phyloP scores from a whole-genome alignment of 1,284 basidiomycete species.

The Neonothopanus nambi region DNA sequence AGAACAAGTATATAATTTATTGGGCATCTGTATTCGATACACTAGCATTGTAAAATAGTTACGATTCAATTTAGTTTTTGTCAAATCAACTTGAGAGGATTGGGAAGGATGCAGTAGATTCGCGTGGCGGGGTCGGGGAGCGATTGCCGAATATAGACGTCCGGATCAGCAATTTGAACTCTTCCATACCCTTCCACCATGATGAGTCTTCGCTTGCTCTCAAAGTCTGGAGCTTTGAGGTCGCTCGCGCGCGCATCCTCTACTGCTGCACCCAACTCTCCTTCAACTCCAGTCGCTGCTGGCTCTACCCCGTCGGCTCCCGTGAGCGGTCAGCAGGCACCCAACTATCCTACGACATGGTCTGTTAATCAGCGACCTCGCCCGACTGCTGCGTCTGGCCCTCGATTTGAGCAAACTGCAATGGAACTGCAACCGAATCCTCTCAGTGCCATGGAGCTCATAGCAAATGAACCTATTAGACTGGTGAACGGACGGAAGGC shows the following conservation, averaged over 20 bases:
- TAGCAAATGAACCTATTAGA: slow-evolving; percentile 84
- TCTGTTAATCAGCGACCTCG: slow-evolving; percentile 72
- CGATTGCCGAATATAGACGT: no score
- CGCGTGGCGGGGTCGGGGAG: no score
- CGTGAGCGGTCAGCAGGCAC: slow-evolving; percentile 59
- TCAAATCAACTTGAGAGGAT: no score
- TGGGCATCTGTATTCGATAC: no score
- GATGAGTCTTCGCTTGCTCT: slow-evolving; percentile 10
- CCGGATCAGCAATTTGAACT: no score
- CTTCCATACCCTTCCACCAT: slow-evolving; percentile 4
- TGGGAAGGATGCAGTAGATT: no score
- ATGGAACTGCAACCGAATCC: slow-evolving; percentile 88
- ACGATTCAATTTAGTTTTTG: no score
- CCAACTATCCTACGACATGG: slow-evolving; percentile 79
- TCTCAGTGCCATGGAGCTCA: slow-evolving; percentile 89
- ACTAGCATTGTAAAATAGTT: no score
- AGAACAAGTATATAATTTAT: no score
- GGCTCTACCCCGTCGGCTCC: slow-evolving; percentile 10
- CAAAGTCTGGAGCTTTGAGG: slow-evolving; percentile 1
- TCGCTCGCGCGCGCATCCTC: slow-evolving; percentile 14
- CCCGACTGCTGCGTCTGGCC: slow-evolving; percentile 54
- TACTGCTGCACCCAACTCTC: slow-evolving; percentile 11
- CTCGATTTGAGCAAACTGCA: slow-evolving; percentile 90
- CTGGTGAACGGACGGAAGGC: slow-evolving; percentile 82
- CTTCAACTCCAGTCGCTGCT: slow-evolving; percentile 4